Base-by-base conservation (phyloP, 208 protist species). In the Leishmania major region DNA sequence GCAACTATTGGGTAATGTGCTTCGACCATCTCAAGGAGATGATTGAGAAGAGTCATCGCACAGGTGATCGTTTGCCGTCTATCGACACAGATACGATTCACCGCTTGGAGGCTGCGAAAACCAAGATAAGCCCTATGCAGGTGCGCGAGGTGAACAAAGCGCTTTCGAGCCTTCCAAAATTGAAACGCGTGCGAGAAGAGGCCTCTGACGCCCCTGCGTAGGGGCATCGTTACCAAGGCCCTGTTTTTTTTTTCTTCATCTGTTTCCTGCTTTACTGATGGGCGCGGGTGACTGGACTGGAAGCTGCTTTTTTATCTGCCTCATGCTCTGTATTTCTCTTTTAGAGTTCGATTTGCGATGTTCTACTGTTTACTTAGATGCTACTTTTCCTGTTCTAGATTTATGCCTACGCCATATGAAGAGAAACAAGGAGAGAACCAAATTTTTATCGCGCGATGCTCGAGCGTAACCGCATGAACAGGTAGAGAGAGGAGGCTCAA, bases 1-100 rank as follows among this genome's bases (percentile, higher is more conserved):
- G 85, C 19, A 87, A 86, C 10, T 97, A 97, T 80, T 97, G 94
- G 93, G 82, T 94, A 40, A 74, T 78, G 47, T 91, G 89, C 60
- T 97, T 96, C 84, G 92, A 97, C 17, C 88, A 91, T 67, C 87
- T 97, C 15, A 95, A 94, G 70, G 51, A 47, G 0, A 92, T 94
- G 84, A 75, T 95, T n/a, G 89, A 94, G 60, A 64, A 77, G 22
- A 83, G 81, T 28, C 74, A 83, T 13, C 75, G 70, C 19, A 85
- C 77, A 31, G 88, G 87, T 13, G 67, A 78, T 22, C 79, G 64
- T 7, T 77, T 91, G 15, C 89, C 89, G n/a, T 85, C 87, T 25
- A 83, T 92, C 45, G 91, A 94, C 81, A 60, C 83, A 17, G 89
- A 87, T 66, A 93, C 86, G 0, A 79, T 90, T 47, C 74, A 82